A percentile compares a stretch with the other conserved stretches of the same genome.
Conservation (phyloP, 148 eudicot species). For the Rhododendron williamsianum region DNA sequence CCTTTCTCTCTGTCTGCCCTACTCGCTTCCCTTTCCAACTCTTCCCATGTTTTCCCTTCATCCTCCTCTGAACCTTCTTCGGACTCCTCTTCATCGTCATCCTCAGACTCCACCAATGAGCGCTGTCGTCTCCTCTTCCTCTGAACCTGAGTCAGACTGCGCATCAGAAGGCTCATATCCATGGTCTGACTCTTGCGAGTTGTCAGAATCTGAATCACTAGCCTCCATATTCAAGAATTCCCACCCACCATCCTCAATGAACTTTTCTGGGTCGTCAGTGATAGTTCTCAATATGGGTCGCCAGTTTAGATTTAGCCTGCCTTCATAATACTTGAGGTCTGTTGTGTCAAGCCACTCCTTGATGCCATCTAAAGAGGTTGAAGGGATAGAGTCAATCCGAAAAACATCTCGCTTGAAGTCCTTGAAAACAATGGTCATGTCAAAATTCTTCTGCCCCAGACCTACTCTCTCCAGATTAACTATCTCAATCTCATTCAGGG, state of each 20-base stretch:
- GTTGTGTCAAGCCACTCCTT: constrained; percentile 74
- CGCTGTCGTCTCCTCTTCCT: constrained; percentile 57
- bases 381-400: constrained; percentile 62
- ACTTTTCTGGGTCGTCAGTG: constrained; percentile 55
- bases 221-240: constrained; percentile 72
- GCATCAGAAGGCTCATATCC: constrained; percentile 58
- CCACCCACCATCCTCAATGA: constrained; percentile 72
- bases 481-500: constrained; percentile 57
- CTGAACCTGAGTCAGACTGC: constrained; percentile 56
- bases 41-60: constrained; percentile 62
- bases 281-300: constrained; percentile 58
- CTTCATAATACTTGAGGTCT: constrained; percentile 64
- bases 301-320: constrained; percentile 66
- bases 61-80: constrained; percentile 57
- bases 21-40: constrained; percentile 69
- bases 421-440: constrained; percentile 63
- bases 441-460: constrained; percentile 70
- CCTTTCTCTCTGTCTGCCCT: constrained; percentile 65
- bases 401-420: constrained; percentile 64
- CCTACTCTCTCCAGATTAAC: constrained; percentile 67
- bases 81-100: constrained; percentile 57
- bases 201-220: constrained; percentile 60
- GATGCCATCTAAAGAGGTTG: constrained; percentile 64
- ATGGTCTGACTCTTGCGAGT: constrained; percentile 53
- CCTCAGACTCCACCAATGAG: constrained; percentile 62